Conservation (phyloP, 2,329 filamentous ascomycete genomes). For the Alternaria atra region DNA sequence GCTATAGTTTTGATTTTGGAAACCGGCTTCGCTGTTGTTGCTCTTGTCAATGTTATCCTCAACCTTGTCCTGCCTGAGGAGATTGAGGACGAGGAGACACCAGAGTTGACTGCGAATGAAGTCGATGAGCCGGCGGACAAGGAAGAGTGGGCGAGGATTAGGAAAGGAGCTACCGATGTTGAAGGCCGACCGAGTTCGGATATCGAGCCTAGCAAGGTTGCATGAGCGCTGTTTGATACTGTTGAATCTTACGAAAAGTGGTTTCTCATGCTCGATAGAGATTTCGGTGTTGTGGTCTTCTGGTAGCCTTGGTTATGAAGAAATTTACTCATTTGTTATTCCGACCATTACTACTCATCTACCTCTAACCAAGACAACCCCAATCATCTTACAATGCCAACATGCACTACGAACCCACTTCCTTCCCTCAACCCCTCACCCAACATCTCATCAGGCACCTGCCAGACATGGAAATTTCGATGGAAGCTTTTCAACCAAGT, state of each 20-base stretch:
- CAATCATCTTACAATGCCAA: conserved; percentile 60
- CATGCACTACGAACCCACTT: conserved; percentile 83
- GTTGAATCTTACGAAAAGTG: neutral
- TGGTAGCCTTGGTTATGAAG: neutral
- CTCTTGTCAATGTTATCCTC: conserved; percentile 74
- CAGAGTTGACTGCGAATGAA: conserved; percentile 55
- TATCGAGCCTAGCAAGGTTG: conserved; percentile 22
- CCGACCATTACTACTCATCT: neutral
- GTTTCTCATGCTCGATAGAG: neutral
- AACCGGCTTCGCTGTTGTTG: conserved; percentile 75
- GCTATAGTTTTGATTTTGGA: conserved; percentile 63
- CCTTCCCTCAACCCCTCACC: conserved; percentile 67
- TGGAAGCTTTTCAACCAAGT: conserved; percentile 78
- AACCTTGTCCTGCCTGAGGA: conserved; percentile 79
- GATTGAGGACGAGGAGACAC: conserved; percentile 68
- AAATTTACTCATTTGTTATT: neutral
- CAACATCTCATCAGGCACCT: conserved; percentile 72
- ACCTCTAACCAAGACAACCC: neutral
- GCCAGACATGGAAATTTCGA: conserved; percentile 75
- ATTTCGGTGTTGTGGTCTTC: neutral
- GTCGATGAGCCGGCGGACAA: conserved; percentile 50
- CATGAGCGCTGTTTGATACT: conserved; percentile 1
- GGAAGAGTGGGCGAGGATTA: conserved; percentile 54
- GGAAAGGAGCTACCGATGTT: conserved; percentile 33
- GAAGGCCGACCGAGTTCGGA: conserved; percentile 23